Conservation (phyloP, 345 rosid genomes). For the Moricandia moricandioides region DNA sequence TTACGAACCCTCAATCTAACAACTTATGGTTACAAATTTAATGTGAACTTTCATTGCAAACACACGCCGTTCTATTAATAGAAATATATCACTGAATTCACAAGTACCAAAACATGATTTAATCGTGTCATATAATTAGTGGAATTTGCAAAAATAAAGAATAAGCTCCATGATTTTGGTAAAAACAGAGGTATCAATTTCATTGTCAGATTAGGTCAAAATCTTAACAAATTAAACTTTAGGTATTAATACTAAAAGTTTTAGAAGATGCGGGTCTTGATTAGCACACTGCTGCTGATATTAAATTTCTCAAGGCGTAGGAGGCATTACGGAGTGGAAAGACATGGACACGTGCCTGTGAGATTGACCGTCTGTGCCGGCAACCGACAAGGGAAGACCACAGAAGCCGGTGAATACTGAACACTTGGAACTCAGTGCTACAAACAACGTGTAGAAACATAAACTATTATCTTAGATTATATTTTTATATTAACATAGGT, state of each 20-base stretch:
- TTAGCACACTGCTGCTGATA: not conserved
- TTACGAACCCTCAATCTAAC: not conserved
- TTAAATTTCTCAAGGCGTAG: conserved; percentile 6
- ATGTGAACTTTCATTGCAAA: not conserved
- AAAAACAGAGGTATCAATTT: not conserved
- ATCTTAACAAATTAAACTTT: not conserved
- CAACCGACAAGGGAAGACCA: conserved; percentile 42
- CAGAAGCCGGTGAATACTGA: conserved; percentile 20
- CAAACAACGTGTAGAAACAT: conserved; percentile 28
- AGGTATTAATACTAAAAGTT: not conserved
- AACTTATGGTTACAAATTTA: not conserved
- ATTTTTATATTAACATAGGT: not conserved
- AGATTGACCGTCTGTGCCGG: conserved; percentile 26
- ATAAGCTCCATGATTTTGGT: not conserved
- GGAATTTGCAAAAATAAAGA: too few relatives aligned
- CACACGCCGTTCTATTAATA: too few relatives aligned
- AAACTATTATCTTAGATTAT: conserved; percentile 17
- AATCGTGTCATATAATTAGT: too few relatives aligned
- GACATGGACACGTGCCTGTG: conserved; percentile 40
- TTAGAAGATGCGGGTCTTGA: not conserved
- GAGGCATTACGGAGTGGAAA: conserved; percentile 21
- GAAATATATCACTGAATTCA: not conserved
- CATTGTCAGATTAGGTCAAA: not conserved
- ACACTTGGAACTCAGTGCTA: conserved; percentile 25
- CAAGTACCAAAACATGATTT: not conserved